Base-by-base conservation (phyloP, 495 filamentous ascomycete species). In the Jackrogersella minutella region DNA sequence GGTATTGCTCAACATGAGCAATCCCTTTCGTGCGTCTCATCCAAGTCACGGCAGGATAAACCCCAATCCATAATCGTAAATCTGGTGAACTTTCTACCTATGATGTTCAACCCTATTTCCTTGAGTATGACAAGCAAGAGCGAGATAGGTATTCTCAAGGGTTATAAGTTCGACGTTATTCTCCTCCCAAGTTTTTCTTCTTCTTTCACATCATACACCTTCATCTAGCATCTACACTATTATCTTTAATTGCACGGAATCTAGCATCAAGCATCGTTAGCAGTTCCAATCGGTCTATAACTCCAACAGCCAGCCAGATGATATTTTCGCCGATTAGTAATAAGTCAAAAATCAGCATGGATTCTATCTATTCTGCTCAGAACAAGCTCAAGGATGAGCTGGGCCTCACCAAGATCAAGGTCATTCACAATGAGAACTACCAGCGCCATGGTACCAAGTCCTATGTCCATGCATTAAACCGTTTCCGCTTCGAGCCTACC, bases 401-500 rank as follows among this genome's bases (percentile, higher is more conserved):
- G n/a, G 72, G 75, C 36, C 76, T 86, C n/a, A 69, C 76, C 34
- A 85, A 82, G 73, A 61, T 89, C 67, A 74, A 81, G 40, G 75
- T 73, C 22, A 72, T 79, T 21, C 78, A 76, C 56, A 93, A 93
- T 77, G 73, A 78, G 16, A 86, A 85, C 58, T 91, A 90, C 74
- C 71, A 87, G 65, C 82, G 76, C 60, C 84, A 86, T 57, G 91
- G 91, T 22, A 83, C 82, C 57, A 92, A 92, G 79, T 90, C 88
- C 31, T 93, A 93, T 73, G 87, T 89, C 62, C 82, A 84, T 61
- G 74, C 86, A 8, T 78, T 93, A 69, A 86, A 86, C 72, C 91
- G 91, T 74, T 93, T 87, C 68, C 79, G 83, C 62, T 88, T 93
- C 72, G 74, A 83, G 30, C 88, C 91, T 50, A 92, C 91, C 54